Conservation (phyloP, 2,329 filamentous ascomycete genomes). For the Cladosporium colombiae region DNA sequence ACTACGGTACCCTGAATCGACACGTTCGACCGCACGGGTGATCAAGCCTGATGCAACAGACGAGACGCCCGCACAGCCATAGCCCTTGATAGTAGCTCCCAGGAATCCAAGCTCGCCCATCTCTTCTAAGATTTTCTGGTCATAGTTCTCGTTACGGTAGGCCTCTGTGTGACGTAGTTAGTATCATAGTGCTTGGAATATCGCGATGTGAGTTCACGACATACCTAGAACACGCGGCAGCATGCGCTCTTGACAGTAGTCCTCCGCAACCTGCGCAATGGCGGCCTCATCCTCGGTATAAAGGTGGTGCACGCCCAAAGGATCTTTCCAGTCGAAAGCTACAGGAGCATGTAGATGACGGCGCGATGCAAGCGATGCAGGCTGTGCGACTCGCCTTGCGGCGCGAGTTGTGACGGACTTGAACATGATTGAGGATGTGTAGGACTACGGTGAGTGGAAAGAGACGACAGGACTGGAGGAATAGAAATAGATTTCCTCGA, state of each 20-base stretch:
- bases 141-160: conserved; percentile 84
- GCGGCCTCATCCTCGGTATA: conserved; percentile 89
- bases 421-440: conserved; percentile 41
- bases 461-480: not conserved
- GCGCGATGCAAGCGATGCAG: conserved; percentile 36
- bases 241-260: conserved; percentile 90
- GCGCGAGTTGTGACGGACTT: conserved; percentile 43
- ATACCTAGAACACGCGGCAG: conserved; percentile 81
- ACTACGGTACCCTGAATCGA: conserved; percentile 88
- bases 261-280: conserved; percentile 85
- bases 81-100: conserved; percentile 82
- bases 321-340: conserved; percentile 88
- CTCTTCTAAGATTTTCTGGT: conserved; percentile 79
- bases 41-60: conserved; percentile 88
- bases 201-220: conserved; percentile 18
- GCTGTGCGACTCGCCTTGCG: conserved; percentile 41
- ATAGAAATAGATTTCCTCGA: not conserved
- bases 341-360: conserved; percentile 47
- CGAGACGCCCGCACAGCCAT: conserved; percentile 84
- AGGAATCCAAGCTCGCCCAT: conserved; percentile 92
- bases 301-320: conserved; percentile 71
- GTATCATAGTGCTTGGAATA: not conserved
- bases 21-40: conserved; percentile 84
- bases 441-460: not conserved
- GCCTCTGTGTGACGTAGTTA: conserved; percentile 60